These are phyloP conservation scores for Botrytis paeoniae DNA, from an alignment of 2,329 filamentous ascomycete genomes.

Conservation along the genomic window DNA sequence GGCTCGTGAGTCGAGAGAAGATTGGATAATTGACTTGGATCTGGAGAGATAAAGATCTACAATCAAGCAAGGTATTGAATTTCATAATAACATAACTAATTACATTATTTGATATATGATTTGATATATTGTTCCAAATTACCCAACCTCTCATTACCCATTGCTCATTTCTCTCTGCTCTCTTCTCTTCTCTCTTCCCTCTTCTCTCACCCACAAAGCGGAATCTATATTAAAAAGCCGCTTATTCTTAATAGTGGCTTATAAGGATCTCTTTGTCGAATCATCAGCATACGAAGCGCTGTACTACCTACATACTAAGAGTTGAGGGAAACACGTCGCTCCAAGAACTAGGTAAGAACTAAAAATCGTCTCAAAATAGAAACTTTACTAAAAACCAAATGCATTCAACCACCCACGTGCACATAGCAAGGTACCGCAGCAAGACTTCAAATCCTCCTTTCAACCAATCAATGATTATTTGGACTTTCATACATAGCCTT, in stretches of 20 bases:
- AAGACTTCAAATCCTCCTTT: background rate
- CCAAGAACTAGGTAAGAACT: background rate
- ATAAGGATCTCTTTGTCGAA: background rate
- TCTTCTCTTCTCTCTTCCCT: too few species aligned
- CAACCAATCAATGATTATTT: background rate
- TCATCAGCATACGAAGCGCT: background rate
- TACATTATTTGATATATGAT: background rate
- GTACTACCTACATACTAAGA: background rate
- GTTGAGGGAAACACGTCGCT: background rate
- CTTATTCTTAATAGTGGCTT: background rate
- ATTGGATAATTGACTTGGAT: background rate
- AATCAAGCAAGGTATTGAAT: background rate
- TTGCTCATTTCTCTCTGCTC: background rate
- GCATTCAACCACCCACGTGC: background rate
- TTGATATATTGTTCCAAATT: too few species aligned
- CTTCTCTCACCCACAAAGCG: background rate
- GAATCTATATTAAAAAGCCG: background rate
- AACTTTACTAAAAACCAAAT: background rate
- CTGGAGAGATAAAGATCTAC: background rate
- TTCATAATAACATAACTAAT: background rate
- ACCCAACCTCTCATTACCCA: background rate
- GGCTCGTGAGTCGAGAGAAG: background rate
- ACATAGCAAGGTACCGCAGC: background rate
- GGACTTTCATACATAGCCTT: background rate
- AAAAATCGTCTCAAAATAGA: constrained; percentile 1